Evolutionary conservation across 2,329 filamentous ascomycete species (phyloP).

Genomic region (Fusarium xyrophilum): DNA sequence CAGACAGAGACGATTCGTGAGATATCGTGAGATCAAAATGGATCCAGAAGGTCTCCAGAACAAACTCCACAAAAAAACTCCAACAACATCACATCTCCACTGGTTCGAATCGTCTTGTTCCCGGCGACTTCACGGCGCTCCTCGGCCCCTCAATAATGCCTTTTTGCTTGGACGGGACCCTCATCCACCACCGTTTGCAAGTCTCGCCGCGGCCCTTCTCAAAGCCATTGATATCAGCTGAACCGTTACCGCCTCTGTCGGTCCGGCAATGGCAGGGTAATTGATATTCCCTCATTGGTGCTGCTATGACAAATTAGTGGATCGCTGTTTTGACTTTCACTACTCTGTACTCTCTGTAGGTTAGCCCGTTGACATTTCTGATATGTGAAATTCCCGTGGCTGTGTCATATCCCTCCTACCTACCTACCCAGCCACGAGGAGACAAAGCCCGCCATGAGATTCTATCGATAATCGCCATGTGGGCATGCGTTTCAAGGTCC

Average conservation of each 20-base stretch:
- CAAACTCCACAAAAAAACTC: slow-evolving; percentile 1
- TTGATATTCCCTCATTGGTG: slow-evolving; percentile 11
- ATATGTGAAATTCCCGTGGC: slow-evolving; percentile 32
- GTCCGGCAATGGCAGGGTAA: slow-evolving; percentile 7
- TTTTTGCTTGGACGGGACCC: neutral
- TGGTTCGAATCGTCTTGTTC: slow-evolving; percentile 16
- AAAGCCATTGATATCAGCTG: neutral
- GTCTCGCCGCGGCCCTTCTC: slow-evolving; percentile 12
- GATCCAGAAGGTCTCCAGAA: slow-evolving; percentile 15
- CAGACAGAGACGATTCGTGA: slow-evolving; percentile 8
- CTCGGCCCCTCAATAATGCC: slow-evolving; percentile 31
- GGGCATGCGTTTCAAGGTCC: slow-evolving; percentile 3
- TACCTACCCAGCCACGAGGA: slow-evolving; percentile 15
- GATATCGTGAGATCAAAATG: neutral
- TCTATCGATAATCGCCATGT: slow-evolving; percentile 15
- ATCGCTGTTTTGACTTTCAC: neutral
- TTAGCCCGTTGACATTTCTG: neutral
- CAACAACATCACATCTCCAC: slow-evolving; percentile 18
- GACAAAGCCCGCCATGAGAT: slow-evolving; percentile 5
- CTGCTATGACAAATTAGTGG: neutral
- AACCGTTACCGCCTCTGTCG: slow-evolving; percentile 14
- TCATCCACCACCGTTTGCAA: slow-evolving; percentile 1
- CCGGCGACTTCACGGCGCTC: slow-evolving; percentile 27
- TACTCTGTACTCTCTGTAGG: no score
- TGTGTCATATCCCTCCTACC: slow-evolving; percentile 3